These are phyloP conservation scores for Meyerozyma elateridarum DNA, from an alignment of 1,139 yeast genomes.

Conservation along the genomic window DNA sequence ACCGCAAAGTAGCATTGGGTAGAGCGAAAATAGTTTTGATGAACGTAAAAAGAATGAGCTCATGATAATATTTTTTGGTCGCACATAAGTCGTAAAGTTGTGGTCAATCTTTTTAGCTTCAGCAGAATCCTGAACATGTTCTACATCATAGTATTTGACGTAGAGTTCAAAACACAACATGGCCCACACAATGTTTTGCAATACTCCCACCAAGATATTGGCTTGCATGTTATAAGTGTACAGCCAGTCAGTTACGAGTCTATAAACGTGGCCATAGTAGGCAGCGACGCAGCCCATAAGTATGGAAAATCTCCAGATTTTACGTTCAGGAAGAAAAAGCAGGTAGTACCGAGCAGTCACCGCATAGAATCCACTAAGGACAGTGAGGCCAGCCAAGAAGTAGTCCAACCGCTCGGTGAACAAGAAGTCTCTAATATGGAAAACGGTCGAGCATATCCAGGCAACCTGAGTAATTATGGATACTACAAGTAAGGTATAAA, in stretches of 20 bases:
- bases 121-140: conserved; percentile 13
- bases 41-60: conserved; percentile 33
- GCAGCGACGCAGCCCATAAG: conserved; percentile 41
- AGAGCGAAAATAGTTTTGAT: conserved; percentile 38
- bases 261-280: conserved; percentile 59
- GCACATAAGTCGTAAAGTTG: conserved; percentile 16
- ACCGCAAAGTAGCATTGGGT: conserved; percentile 42
- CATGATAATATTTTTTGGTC: conserved; percentile 20
- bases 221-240: conserved; percentile 94
- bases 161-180: conserved; percentile 31
- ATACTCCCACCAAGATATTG: conserved; percentile 69
- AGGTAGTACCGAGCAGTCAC: conserved; percentile 55
- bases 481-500: conserved; percentile 34
- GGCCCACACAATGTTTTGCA: conserved; percentile 55
- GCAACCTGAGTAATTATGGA: conserved; percentile 53
- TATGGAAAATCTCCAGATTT: conserved; percentile 26
- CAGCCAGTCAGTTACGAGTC: conserved; percentile 75
- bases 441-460: conserved; percentile 81
- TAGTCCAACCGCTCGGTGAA: conserved; percentile 85
- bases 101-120: conserved; percentile 3
- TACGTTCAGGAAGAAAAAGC: conserved; percentile 40
- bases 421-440: conserved; percentile 79
- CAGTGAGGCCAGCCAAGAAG: conserved; percentile 88
- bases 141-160: conserved; percentile 26
- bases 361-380: conserved; percentile 71